Percentiles rank a stretch among this genome's conserved stretches.
phyloP scores from a whole-genome alignment of 768 basidiomycete genomes.

The Mycena latifolia region DNA sequence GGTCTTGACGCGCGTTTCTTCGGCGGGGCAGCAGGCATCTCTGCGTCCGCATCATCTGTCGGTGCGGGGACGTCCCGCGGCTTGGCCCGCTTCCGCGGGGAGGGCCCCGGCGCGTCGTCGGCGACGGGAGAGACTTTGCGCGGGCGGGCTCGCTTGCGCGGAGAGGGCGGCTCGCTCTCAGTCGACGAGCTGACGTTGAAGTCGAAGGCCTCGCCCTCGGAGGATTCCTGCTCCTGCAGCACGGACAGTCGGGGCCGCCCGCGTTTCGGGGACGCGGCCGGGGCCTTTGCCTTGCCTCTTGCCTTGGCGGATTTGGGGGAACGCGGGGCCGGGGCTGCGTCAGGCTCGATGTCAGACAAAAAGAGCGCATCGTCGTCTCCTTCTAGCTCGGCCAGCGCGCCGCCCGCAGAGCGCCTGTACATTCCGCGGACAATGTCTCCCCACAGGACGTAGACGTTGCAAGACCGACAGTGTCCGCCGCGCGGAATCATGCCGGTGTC shows the following conservation, averaged over 20 bases:
- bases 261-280: constrained; percentile 11
- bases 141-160: constrained; percentile 41
- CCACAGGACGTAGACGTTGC: constrained; percentile 71
- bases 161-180: constrained; percentile 37
- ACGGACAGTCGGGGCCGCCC: not conserved
- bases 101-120: not conserved
- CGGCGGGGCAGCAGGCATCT: not conserved
- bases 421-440: constrained; percentile 76
- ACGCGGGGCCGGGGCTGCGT: constrained; percentile 14
- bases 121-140: constrained; percentile 28
- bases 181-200: constrained; percentile 37
- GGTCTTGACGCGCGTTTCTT: constrained; percentile 22
- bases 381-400: constrained; percentile 43
- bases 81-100: constrained; percentile 28
- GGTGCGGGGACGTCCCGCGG: not conserved
- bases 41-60: not conserved
- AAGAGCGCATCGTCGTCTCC: constrained; percentile 49
- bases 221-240: constrained; percentile 22
- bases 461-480: constrained; percentile 69
- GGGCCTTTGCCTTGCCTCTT: constrained; percentile 25
- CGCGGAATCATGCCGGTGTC: constrained; percentile 63
- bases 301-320: constrained; percentile 21
- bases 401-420: constrained; percentile 61
- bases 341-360: constrained; percentile 43
- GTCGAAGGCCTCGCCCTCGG: constrained; percentile 42